Conservation (phyloP, 306 rosid genomes). For the Neltuma alba region DNA sequence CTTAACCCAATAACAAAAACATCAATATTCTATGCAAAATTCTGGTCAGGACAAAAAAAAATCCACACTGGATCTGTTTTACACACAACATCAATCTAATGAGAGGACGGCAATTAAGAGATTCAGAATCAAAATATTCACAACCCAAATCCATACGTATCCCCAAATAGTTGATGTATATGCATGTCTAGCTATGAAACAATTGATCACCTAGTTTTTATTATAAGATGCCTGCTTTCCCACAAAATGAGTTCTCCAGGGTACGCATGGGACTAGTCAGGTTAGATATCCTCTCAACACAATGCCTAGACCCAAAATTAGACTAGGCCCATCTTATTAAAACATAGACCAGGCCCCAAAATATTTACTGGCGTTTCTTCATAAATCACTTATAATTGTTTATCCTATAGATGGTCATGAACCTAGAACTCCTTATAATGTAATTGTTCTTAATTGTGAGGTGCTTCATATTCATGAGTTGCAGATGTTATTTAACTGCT, state of each 20-base stretch:
- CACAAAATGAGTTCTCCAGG: neutral
- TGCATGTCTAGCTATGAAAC: neutral
- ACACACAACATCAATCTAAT: too few relatives aligned
- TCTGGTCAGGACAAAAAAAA: too few relatives aligned
- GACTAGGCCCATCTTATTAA: neutral
- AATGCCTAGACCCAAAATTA: neutral
- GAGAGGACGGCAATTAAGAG: too few relatives aligned
- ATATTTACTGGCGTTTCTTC: neutral
- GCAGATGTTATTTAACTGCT: too few relatives aligned
- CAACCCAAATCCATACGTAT: neutral
- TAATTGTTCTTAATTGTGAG: neutral
- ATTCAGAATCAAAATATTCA: too few relatives aligned
- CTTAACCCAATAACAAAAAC: too few relatives aligned
- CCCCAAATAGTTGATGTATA: neutral
- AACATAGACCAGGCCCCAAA: neutral
- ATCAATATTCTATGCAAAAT: too few relatives aligned
- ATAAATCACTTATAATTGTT: neutral
- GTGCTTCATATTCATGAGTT: too few relatives aligned
- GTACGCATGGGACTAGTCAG: neutral
- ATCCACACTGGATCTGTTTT: too few relatives aligned
- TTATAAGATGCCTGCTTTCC: neutral
- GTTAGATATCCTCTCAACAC: neutral
- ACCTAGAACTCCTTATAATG: neutral
- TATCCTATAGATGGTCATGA: neutral
- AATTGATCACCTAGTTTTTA: neutral